Evolutionary conservation across 441 rosid genomes (phyloP).

Genomic region (Erysimum pusillum): DNA sequence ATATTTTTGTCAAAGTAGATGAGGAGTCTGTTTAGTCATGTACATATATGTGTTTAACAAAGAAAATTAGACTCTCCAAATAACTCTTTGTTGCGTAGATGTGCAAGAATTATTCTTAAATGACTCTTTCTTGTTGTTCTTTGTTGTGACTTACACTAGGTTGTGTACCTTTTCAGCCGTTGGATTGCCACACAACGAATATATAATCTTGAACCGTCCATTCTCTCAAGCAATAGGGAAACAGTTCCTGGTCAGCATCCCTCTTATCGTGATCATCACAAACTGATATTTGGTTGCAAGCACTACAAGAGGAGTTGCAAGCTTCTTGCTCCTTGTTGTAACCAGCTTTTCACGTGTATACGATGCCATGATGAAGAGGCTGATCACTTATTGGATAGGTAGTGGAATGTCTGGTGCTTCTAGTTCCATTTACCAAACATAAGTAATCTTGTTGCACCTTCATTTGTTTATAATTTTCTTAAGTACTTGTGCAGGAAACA

Average conservation of each 20-base stretch:
- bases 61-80: too few species aligned
- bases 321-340: slow-evolving; percentile 90
- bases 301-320: slow-evolving; percentile 97
- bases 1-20: not conserved
- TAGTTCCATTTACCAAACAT: too few species aligned
- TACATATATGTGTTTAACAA: not conserved
- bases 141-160: slow-evolving; percentile 38
- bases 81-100: not conserved
- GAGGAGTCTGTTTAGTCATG: not conserved
- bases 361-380: slow-evolving; percentile 96
- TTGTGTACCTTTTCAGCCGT: slow-evolving; percentile 63
- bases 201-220: slow-evolving; percentile 36
- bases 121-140: not conserved
- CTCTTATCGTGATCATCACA: slow-evolving; percentile 78
- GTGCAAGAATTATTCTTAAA: not conserved
- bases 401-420: too few species aligned
- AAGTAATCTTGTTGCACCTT: too few species aligned
- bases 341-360: slow-evolving; percentile 84
- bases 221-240: slow-evolving; percentile 58
- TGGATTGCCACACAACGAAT: slow-evolving; percentile 92
- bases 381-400: slow-evolving; percentile 97
- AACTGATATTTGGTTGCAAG: slow-evolving; percentile 80
- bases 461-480: too few species aligned
- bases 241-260: slow-evolving; percentile 67
- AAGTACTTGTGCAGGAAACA: too few species aligned